phyloP scores from a whole-genome alignment of 257 asterid species.

The Solanum etuberosum region DNA sequence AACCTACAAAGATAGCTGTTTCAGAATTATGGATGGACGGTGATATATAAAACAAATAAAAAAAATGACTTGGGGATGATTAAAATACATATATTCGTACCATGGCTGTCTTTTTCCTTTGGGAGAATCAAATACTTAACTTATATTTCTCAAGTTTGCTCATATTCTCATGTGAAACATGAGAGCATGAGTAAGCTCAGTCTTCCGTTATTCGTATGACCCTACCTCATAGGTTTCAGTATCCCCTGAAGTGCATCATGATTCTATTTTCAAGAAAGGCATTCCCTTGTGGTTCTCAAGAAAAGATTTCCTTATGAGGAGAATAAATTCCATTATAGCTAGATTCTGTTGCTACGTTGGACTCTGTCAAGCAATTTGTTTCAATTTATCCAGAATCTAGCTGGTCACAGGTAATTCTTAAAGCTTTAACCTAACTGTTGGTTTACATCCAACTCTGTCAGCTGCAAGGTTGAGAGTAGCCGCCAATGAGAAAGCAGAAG shows the following conservation, averaged over 20 bases:
- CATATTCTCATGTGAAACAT: not conserved
- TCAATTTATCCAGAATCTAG: not conserved
- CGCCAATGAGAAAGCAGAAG: slow-evolving; percentile 46
- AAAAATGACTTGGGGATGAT: not conserved
- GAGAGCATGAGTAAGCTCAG: not conserved
- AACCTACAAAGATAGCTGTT: not conserved
- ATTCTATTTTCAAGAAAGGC: not conserved
- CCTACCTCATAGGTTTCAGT: not conserved
- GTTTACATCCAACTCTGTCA: slow-evolving; percentile 6
- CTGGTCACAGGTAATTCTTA: not conserved
- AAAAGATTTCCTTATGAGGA: not conserved
- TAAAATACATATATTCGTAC: not conserved
- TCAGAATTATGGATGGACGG: not conserved
- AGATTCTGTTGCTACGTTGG: not conserved
- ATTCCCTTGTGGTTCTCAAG: not conserved
- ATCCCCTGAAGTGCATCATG: not conserved
- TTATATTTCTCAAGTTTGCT: not conserved
- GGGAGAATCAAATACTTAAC: not conserved
- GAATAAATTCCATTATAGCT: not conserved
- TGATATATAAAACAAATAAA: not conserved
- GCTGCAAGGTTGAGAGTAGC: slow-evolving; percentile 47
- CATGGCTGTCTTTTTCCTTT: not conserved
- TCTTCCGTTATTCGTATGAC: not conserved
- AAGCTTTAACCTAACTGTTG: not conserved
- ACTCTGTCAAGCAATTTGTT: not conserved